A percentile compares a stretch with the other conserved stretches of the same genome.
Conservation (phyloP, 306 rosid genomes). For the Prunus kanzakura region DNA sequence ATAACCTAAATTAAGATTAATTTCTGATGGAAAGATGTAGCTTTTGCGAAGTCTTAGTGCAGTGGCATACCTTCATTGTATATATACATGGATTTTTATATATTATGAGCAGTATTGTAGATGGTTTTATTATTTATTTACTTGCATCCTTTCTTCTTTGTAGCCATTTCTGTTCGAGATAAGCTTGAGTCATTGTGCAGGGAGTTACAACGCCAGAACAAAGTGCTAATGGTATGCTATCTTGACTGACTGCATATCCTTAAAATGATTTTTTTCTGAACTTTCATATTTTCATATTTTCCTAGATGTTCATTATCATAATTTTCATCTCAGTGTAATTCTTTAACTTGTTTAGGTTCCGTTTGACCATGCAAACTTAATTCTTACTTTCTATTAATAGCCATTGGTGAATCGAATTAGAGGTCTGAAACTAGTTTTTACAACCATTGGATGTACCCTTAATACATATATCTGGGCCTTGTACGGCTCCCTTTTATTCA, state of each 20-base stretch:
- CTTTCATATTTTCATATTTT: not conserved
- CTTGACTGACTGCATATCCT: constrained; percentile 22
- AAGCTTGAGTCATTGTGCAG: constrained; percentile 95
- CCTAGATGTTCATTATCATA: constrained; percentile 5
- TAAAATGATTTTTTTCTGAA: constrained; percentile 15
- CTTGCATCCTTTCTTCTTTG: constrained; percentile 25
- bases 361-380: not conserved
- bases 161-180: constrained; percentile 82
- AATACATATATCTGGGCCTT: not conserved
- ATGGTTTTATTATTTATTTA: constrained; percentile 13
- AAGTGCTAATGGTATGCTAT: constrained; percentile 77
- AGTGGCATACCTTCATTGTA: not conserved
- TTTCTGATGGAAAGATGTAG: not conserved
- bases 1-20: not conserved
- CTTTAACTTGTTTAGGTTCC: not conserved
- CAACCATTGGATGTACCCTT: not conserved
- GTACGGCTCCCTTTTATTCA: not conserved
- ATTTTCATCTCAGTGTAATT: not conserved
- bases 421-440: not conserved
- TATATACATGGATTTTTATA: not conserved
- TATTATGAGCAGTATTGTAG: constrained; percentile 3
- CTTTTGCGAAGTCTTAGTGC: not conserved
- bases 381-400: not conserved
- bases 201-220: constrained; percentile 96
- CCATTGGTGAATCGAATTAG: not conserved